Conservation (phyloP, 345 rosid genomes). For the Citrus inodora region DNA sequence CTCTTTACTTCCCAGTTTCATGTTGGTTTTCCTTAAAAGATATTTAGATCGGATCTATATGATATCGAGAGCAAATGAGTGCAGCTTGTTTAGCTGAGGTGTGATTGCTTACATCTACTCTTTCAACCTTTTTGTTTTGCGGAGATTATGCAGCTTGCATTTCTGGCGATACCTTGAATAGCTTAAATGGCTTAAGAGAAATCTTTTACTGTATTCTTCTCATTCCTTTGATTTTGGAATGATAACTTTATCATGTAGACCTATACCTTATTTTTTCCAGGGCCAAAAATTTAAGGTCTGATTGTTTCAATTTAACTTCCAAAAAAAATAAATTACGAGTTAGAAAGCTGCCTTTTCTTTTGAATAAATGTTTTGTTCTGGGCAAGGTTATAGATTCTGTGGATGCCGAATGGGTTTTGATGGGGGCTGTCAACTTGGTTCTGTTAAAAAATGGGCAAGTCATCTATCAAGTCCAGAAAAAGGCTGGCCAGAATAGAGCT, state of each 20-base stretch:
- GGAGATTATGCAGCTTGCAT: background rate
- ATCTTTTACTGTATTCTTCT: conserved; percentile 3
- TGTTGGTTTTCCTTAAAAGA: conserved; percentile 31
- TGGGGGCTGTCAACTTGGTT: background rate
- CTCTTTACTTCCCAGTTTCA: background rate
- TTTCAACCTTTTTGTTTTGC: background rate
- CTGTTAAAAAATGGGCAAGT: background rate
- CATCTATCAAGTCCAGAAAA: background rate
- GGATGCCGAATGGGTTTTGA: background rate
- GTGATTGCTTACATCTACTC: background rate
- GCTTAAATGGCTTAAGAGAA: conserved; percentile 2
- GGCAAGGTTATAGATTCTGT: background rate
- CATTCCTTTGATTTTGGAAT: conserved; percentile 5
- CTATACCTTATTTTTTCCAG: background rate
- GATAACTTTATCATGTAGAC: conserved; percentile 5
- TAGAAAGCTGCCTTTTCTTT: background rate
- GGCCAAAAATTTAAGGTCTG: background rate
- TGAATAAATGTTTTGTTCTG: background rate
- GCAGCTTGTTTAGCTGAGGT: background rate
- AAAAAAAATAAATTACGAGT: background rate
- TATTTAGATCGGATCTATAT: conserved; percentile 43
- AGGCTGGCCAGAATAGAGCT: background rate
- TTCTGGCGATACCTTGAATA: background rate
- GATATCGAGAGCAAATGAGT: conserved; percentile 52
- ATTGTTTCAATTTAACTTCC: background rate